Evolutionary conservation across 805 yeast species (phyloP), one percentile per base, ranked within the genome.

Genomic region (Nakazawaea wickerhamii): DNA sequence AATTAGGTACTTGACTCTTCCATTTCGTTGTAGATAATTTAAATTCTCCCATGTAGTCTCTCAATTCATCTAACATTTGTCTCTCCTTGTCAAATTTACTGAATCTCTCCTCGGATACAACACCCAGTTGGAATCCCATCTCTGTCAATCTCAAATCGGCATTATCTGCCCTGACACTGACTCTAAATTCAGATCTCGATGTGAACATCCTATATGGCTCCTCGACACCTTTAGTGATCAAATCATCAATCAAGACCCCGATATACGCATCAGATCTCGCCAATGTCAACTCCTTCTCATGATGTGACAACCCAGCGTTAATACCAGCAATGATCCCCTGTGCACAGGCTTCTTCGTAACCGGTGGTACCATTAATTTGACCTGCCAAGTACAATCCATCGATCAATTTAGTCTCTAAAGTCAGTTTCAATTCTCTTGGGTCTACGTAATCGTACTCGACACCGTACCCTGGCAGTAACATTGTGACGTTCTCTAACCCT

Each of bases 201-300:
- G 99, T 93, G 57, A 93, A 93, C 99, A 93, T 93, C 49, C 99
- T 69, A 59, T 93, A 93, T 1, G 99, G 99, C 60, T 93, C 99
- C 47, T 81, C 86, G 2, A 93, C 96, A 15, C 99, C 99, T 59
- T 88, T 88, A 0, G 96, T 90, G 23, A 90, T 84, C 50, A 93
- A 69, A 64, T 93, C 99, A 61, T 93, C 99, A 37, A 93, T 81
- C 45, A 93, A 65, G 5, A 93, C 96, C 1, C 99, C 99, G 42
- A 86, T 73, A 53, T 87, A 90, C 1, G 96, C 97, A 57, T 89
- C 91, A 0, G 87, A 73, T 46, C 99, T 69, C 5, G 76, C 71
- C 10, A 93, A 53, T 21, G 66, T 67, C 45, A 93, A 60, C 22
- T 21, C 8, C 21, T 32, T 22, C 2, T 18, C 39, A 1, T 76